Conservation (phyloP, 2,329 filamentous ascomycete genomes). For the Hymenoscyphus repandus region DNA sequence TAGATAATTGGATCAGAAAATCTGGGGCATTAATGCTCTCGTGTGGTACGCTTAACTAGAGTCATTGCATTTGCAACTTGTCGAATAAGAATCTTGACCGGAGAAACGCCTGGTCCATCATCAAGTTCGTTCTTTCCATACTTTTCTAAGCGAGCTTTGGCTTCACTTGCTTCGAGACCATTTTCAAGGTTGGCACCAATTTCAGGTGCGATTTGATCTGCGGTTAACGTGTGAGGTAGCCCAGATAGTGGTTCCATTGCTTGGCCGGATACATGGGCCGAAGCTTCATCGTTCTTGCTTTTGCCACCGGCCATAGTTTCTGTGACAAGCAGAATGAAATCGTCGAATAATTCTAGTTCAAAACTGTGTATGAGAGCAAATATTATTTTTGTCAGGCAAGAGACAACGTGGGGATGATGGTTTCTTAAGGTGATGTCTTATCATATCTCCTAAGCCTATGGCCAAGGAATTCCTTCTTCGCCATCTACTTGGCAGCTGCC, state of each 20-base stretch:
- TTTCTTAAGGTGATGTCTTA: too few species aligned
- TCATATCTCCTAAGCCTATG: too few species aligned
- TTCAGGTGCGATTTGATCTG: slow-evolving; percentile 47
- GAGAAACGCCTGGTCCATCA: slow-evolving; percentile 53
- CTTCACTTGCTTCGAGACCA: slow-evolving; percentile 38
- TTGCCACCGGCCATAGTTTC: too few species aligned
- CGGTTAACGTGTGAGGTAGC: slow-evolving; percentile 57
- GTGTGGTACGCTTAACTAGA: slow-evolving; percentile 36
- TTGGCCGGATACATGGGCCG: slow-evolving; percentile 38
- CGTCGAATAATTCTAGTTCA: too few species aligned
- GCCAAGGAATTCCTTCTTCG: too few species aligned
- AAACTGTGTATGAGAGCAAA: too few species aligned
- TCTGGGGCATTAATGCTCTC: slow-evolving; percentile 4
- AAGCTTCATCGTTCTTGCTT: background rate
- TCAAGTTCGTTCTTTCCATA: slow-evolving; percentile 61
- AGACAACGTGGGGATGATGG: too few species aligned
- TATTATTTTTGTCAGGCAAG: too few species aligned
- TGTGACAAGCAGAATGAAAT: too few species aligned
- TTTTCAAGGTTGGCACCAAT: slow-evolving; percentile 38
- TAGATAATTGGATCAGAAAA: slow-evolving; percentile 32
- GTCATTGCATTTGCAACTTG: slow-evolving; percentile 68
- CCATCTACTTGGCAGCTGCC: too few species aligned
- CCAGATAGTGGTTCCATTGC: slow-evolving; percentile 48
- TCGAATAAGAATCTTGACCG: slow-evolving; percentile 57
- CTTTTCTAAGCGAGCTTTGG: slow-evolving; percentile 46